phyloP scores from a whole-genome alignment of 345 rosid genomes.

The Firmiana major region DNA sequence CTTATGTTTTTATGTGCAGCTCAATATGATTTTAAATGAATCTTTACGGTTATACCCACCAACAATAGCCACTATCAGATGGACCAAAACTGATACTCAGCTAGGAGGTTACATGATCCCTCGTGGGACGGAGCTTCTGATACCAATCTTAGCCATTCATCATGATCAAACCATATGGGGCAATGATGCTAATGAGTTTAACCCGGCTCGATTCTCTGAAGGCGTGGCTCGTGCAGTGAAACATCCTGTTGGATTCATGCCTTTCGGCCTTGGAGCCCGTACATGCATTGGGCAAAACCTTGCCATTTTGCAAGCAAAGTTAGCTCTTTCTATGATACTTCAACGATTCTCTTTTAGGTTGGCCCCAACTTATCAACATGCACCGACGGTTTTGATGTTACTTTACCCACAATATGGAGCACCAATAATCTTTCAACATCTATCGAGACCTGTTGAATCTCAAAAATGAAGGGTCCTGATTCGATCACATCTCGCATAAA shows the following conservation, averaged over 20 bases:
- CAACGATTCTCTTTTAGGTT: slow-evolving; percentile 61
- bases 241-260: slow-evolving; percentile 65
- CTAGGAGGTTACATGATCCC: slow-evolving; percentile 74
- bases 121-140: slow-evolving; percentile 52
- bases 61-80: slow-evolving; percentile 60
- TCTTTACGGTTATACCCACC: slow-evolving; percentile 72
- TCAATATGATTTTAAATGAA: slow-evolving; percentile 61
- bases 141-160: slow-evolving; percentile 73
- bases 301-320: slow-evolving; percentile 68
- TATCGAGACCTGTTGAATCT: neutral
- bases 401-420: slow-evolving; percentile 84
- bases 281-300: slow-evolving; percentile 78
- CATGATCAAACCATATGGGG: slow-evolving; percentile 78
- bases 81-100: slow-evolving; percentile 52
- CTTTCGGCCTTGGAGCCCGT: slow-evolving; percentile 78
- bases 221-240: slow-evolving; percentile 74
- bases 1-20: slow-evolving; percentile 31
- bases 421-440: slow-evolving; percentile 51
- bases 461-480: neutral
- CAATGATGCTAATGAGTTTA: slow-evolving; percentile 63
- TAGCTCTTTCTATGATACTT: slow-evolving; percentile 52
- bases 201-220: slow-evolving; percentile 59
- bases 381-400: slow-evolving; percentile 67
- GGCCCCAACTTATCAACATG: slow-evolving; percentile 67
- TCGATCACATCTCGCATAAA: neutral